These are phyloP conservation scores for Pythium insidiosum DNA, from an alignment of 352 stramenopile species.

Conservation along the genomic window DNA sequence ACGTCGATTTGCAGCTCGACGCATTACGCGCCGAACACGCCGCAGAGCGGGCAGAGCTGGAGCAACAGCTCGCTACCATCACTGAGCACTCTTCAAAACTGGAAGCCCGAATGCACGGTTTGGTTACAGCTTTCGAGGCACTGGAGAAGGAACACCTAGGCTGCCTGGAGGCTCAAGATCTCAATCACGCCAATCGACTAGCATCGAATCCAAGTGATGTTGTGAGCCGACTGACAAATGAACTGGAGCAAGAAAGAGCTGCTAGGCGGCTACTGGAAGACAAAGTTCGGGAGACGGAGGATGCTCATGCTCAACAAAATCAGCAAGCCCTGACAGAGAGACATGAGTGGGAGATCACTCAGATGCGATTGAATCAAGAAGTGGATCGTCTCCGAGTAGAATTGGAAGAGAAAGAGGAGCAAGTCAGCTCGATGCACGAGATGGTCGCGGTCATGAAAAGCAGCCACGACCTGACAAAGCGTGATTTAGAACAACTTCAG, in stretches of 20 bases:
- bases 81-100: slow-evolving; percentile 20
- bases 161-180: slow-evolving; percentile 1
- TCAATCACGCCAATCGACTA: not conserved
- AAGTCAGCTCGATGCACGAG: slow-evolving; percentile 22
- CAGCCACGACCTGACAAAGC: slow-evolving; percentile 14
- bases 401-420: slow-evolving; percentile 16
- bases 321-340: slow-evolving; percentile 17
- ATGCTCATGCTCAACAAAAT: no score
- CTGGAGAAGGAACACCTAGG: slow-evolving; percentile 35
- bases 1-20: slow-evolving; percentile 3
- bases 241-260: slow-evolving; percentile 26
- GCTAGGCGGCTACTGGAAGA: slow-evolving; percentile 13
- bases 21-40: not conserved
- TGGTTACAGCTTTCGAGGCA: slow-evolving; percentile 40
- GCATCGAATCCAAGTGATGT: slow-evolving; percentile 2
- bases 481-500: slow-evolving; percentile 4
- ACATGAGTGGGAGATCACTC: slow-evolving; percentile 22
- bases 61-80: slow-evolving; percentile 19
- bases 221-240: slow-evolving; percentile 19
- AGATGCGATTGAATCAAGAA: slow-evolving; percentile 22
- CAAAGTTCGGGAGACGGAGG: slow-evolving; percentile 5
- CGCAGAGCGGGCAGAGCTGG: slow-evolving; percentile 25
- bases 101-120: slow-evolving; percentile 33
- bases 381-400: slow-evolving; percentile 13
- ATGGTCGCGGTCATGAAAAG: slow-evolving; percentile 20